A percentile compares a stretch with the other conserved stretches of the same genome.
Conservation (phyloP, 768 basidiomycete genomes). For the Lactarius evosmus region DNA sequence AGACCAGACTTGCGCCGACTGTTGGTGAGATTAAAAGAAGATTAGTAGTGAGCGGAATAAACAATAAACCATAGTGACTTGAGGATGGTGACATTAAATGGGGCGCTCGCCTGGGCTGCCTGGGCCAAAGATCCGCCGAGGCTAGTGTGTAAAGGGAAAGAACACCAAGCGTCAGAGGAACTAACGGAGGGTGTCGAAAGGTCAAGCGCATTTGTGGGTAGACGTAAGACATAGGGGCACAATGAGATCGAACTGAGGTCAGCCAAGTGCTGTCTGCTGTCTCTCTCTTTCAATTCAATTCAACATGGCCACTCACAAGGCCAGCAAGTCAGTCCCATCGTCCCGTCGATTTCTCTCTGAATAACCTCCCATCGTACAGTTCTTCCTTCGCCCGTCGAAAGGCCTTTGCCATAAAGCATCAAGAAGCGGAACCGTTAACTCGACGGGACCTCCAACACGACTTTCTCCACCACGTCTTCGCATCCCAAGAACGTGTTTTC, state of each 20-base stretch:
- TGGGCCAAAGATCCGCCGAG: neutral
- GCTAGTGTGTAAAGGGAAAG: neutral
- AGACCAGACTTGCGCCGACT: neutral
- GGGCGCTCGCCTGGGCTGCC: neutral
- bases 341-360: neutral
- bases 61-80: constrained; percentile 13
- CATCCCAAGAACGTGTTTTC: constrained; percentile 50
- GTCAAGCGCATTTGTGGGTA: neutral
- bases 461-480: constrained; percentile 44
- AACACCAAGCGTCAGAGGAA: neutral
- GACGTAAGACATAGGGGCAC: constrained; percentile 1
- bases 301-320: constrained; percentile 27
- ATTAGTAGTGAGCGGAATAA: constrained; percentile 4
- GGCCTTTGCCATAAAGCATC: constrained; percentile 44
- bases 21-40: constrained; percentile 16
- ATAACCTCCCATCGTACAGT: constrained; percentile 33
- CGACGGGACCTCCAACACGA: constrained; percentile 67
- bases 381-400: constrained; percentile 44
- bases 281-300: neutral
- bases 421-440: constrained; percentile 64
- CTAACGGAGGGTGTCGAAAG: neutral
- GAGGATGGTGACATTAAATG: neutral
- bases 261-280: constrained; percentile 1
- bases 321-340: constrained; percentile 21
- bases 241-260: constrained; percentile 2